Evolutionary conservation across 495 filamentous ascomycete species (phyloP).

Genomic region (Xylaria telfairii): DNA sequence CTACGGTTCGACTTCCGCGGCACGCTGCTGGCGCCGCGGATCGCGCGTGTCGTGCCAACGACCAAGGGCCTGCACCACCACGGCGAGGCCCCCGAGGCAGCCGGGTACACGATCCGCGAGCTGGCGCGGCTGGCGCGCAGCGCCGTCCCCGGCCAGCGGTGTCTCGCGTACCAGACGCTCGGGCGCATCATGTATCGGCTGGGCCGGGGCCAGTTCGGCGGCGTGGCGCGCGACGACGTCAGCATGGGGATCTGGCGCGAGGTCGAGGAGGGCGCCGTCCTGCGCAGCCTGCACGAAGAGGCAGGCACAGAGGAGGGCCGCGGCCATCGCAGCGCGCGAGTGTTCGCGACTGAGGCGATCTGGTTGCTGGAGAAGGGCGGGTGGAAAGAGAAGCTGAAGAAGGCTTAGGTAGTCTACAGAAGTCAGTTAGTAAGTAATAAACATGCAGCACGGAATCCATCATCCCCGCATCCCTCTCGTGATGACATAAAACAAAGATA

Average conservation of each 20-base stretch:
- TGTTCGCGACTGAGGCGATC: constrained; percentile 86
- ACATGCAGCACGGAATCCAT: not conserved
- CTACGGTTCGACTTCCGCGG: constrained; percentile 91
- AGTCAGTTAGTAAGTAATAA: not conserved
- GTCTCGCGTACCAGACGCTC: constrained; percentile 88
- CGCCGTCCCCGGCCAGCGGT: constrained; percentile 82
- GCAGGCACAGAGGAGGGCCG: constrained; percentile 56
- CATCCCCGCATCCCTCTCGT: not conserved
- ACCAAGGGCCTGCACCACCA: constrained; percentile 91
- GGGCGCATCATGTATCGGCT: constrained; percentile 85
- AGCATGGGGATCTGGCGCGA: constrained; percentile 72
- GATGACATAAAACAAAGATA: not conserved
- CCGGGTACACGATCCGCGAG: constrained; percentile 92
- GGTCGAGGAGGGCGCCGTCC: constrained; percentile 75
- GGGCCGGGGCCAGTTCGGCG: constrained; percentile 79
- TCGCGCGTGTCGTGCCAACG: constrained; percentile 71
- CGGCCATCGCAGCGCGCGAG: constrained; percentile 67
- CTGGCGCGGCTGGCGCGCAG: constrained; percentile 82
- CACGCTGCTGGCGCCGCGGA: constrained; percentile 73
- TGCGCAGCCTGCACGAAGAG: constrained; percentile 74
- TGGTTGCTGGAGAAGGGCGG: constrained; percentile 91
- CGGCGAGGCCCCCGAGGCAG: constrained; percentile 88
- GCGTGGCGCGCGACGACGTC: constrained; percentile 53
- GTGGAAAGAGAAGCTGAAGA: constrained; percentile 52
- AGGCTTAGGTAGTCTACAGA: constrained; percentile 15